Percentiles rank a stretch among this genome's conserved stretches.
Conservation (phyloP, 495 filamentous ascomycete genomes). For the Terfezia claveryi region DNA sequence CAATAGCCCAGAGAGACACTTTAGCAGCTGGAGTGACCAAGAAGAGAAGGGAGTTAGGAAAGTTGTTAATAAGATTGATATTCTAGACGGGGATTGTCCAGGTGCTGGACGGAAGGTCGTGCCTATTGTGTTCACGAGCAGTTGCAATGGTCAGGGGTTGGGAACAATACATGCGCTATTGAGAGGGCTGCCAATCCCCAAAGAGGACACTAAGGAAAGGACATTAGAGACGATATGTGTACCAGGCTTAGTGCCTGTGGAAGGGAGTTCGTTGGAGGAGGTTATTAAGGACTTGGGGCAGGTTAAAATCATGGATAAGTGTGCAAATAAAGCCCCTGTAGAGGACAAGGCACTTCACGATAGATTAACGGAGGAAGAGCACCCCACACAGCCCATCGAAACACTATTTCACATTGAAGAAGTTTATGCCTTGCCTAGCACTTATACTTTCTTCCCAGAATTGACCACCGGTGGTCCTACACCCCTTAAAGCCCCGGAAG, state of each 20-base stretch:
- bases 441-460: not conserved
- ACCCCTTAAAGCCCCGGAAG: conserved; percentile 3
- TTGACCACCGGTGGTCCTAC: no score
- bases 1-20: conserved; percentile 23
- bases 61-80: conserved; percentile 25
- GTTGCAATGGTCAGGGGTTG: conserved; percentile 66
- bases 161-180: conserved; percentile 63
- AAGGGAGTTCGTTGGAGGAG: no score
- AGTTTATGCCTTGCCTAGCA: conserved; percentile 27
- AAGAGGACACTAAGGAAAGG: not conserved
- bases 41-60: conserved; percentile 33
- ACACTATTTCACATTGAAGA: conserved; percentile 76
- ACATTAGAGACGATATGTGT: no score
- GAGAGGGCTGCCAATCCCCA: conserved; percentile 49
- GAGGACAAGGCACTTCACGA: no score
- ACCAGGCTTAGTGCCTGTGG: no score
- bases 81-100: not conserved
- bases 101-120: conserved; percentile 33
- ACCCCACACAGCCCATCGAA: conserved; percentile 25
- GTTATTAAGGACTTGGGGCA: no score
- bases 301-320: no score
- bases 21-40: conserved; percentile 19
- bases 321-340: no score
- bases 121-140: conserved; percentile 74
- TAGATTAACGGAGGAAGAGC: no score